Percentiles rank a stretch among this genome's conserved stretches.
Conservation (phyloP, 306 rosid genomes). For the Casuarina glauca region DNA sequence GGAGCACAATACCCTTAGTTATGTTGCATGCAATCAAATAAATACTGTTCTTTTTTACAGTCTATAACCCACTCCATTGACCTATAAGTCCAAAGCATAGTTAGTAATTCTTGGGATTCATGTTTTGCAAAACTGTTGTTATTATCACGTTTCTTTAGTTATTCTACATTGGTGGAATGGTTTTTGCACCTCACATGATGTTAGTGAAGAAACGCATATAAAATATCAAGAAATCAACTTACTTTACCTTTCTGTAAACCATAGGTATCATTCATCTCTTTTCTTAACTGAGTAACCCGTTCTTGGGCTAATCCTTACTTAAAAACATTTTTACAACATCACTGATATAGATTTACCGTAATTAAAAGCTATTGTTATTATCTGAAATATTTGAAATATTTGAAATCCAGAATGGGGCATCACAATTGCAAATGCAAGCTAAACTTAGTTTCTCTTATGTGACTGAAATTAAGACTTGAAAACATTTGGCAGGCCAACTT, state of each 20-base stretch:
- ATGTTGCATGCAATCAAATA: not conserved
- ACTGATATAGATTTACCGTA: no score
- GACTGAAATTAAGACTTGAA: conserved; percentile 21
- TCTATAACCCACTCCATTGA: not conserved
- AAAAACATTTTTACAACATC: not conserved
- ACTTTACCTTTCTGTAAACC: not conserved
- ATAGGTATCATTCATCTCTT: not conserved
- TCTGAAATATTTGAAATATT: conserved; percentile 4
- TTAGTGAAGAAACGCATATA: not conserved
- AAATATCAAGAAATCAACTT: conserved; percentile 1
- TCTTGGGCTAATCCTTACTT: not conserved
- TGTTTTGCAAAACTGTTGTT: not conserved
- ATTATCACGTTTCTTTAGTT: not conserved
- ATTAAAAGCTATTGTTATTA: no score
- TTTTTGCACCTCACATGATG: not conserved
- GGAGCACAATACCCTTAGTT: not conserved
- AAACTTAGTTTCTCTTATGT: conserved; percentile 15
- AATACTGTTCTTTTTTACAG: not conserved
- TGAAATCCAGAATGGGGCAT: not conserved
- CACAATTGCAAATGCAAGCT: not conserved
- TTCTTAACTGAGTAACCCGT: not conserved
- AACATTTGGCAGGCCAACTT: conserved; percentile 77
- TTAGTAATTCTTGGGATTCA: not conserved
- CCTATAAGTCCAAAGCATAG: not conserved
- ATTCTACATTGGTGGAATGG: conserved; percentile 5